Percentiles rank a stretch among this genome's conserved stretches.
phyloP scores from a whole-genome alignment of 2,329 filamentous ascomycete genomes.

The Penicillium freii region DNA sequence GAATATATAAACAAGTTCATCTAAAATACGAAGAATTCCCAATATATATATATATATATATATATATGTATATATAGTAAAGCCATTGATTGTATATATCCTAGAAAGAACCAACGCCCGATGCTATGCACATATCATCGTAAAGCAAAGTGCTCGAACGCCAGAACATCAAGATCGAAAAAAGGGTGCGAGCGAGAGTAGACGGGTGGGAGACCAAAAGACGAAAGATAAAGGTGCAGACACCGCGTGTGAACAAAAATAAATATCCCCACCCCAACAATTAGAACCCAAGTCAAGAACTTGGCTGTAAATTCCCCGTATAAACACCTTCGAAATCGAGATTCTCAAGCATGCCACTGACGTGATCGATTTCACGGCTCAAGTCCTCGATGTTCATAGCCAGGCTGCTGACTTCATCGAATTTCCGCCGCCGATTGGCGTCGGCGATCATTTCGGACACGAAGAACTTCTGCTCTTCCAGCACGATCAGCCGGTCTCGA shows the following conservation, averaged over 20 bases:
- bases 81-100: constrained; percentile 12
- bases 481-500: constrained; percentile 73
- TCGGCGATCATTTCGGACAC: constrained; percentile 80
- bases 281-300: constrained; percentile 6
- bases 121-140: constrained; percentile 29
- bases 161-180: constrained; percentile 11
- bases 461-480: constrained; percentile 89
- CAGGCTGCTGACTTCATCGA: constrained; percentile 81
- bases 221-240: constrained; percentile 8
- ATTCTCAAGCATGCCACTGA: constrained; percentile 63
- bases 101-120: constrained; percentile 23
- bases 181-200: constrained; percentile 1
- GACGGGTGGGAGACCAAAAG: constrained; percentile 2
- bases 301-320: constrained; percentile 25
- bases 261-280: neutral
- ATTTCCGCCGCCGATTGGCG: constrained; percentile 71
- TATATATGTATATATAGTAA: neutral
- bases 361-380: constrained; percentile 69
- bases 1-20: neutral
- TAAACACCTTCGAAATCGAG: constrained; percentile 63
- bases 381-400: constrained; percentile 79
- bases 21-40: neutral
- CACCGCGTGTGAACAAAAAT: neutral
- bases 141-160: constrained; percentile 16
- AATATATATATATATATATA: neutral